phyloP scores from a whole-genome alignment of 257 asterid species.

The Eucommia ulmoides region DNA sequence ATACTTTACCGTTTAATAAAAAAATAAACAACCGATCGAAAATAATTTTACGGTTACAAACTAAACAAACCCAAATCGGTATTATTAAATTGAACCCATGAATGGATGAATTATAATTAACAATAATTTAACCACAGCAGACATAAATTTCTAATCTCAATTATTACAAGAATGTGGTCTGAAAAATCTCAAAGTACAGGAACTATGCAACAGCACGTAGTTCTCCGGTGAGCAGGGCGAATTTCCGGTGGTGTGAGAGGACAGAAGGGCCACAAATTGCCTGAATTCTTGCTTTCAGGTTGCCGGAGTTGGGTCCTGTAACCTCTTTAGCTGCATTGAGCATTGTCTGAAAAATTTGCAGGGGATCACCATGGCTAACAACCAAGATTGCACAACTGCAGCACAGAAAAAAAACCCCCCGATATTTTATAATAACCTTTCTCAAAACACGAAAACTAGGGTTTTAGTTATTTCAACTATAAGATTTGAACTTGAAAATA shows the following conservation, averaged over 20 bases:
- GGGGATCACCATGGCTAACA: constrained; percentile 95
- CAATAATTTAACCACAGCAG: background rate
- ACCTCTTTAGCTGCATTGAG: constrained; percentile 34
- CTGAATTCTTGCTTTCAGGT: constrained; percentile 37
- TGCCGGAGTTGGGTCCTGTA: constrained; percentile 15
- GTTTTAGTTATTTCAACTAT: no score
- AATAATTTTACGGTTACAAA: no score
- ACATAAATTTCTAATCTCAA: background rate
- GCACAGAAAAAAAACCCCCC: constrained; percentile 3
- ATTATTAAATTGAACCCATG: no score
- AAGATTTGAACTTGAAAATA: no score
- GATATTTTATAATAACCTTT: no score
- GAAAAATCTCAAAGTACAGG: background rate
- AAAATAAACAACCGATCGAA: no score
- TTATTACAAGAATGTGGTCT: background rate
- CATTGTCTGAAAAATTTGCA: constrained; percentile 83
- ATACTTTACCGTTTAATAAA: no score
- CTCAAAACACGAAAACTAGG: no score
- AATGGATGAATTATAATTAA: no score
- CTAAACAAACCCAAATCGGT: no score
- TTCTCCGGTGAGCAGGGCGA: constrained; percentile 72
- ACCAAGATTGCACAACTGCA: constrained; percentile 65
- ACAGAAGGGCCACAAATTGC: constrained; percentile 41
- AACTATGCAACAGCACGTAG: constrained; percentile 42
- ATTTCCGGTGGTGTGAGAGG: constrained; percentile 69